phyloP scores from a whole-genome alignment of 2,329 filamentous ascomycete genomes.

The Colletotrichum camelliae region DNA sequence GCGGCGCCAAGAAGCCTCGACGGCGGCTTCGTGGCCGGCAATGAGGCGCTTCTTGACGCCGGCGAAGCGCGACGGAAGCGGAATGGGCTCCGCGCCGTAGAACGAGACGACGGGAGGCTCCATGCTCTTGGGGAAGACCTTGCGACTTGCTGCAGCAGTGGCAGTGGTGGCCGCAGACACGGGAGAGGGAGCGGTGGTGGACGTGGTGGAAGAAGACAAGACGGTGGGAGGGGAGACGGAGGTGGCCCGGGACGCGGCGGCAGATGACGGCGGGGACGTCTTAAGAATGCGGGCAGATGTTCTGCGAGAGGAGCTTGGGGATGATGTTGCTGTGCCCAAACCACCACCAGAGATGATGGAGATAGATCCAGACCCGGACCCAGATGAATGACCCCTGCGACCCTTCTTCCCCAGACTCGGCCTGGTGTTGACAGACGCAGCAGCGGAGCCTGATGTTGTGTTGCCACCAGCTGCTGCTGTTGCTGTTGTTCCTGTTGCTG shows the following conservation, averaged over 20 bases:
- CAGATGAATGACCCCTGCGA: slow-evolving; percentile 6
- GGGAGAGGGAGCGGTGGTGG: background rate
- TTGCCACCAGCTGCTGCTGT: background rate
- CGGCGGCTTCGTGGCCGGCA: slow-evolving; percentile 38
- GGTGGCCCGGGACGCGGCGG: slow-evolving; percentile 8
- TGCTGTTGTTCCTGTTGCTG: background rate
- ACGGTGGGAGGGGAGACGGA: slow-evolving; percentile 14
- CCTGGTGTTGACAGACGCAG: background rate
- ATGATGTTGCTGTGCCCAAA: background rate
- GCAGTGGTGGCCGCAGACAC: background rate
- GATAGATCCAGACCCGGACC: background rate
- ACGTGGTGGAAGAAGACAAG: background rate
- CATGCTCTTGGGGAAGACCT: slow-evolving; percentile 22
- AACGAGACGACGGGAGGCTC: slow-evolving; percentile 55
- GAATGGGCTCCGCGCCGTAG: slow-evolving; percentile 55
- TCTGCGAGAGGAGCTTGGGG: background rate
- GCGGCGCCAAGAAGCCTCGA: slow-evolving; percentile 44
- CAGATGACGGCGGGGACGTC: slow-evolving; percentile 19
- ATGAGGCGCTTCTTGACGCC: slow-evolving; percentile 45
- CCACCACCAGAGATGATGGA: background rate
- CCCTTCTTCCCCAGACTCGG: slow-evolving; percentile 18
- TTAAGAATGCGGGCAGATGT: slow-evolving; percentile 21
- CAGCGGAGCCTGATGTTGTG: slow-evolving; percentile 3
- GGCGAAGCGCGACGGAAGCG: slow-evolving; percentile 45
- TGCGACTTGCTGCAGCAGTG: slow-evolving; percentile 11